These are phyloP conservation scores for Cytospora mali DNA, from an alignment of 2,329 filamentous ascomycete genomes.

Conservation along the genomic window DNA sequence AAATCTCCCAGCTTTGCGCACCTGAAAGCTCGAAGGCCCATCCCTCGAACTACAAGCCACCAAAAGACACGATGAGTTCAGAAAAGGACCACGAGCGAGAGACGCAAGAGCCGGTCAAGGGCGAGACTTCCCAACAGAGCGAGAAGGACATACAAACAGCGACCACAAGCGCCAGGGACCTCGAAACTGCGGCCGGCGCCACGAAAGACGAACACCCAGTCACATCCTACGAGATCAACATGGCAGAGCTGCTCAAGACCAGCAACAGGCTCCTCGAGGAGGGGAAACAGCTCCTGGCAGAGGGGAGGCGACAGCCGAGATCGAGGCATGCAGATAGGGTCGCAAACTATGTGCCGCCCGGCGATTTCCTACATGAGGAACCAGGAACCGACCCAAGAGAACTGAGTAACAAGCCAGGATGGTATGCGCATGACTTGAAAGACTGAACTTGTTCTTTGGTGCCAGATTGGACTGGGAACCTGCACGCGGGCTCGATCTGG, in stretches of 20 bases:
- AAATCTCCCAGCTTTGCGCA: too few species aligned
- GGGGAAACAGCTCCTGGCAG: not conserved
- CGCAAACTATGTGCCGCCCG: not conserved
- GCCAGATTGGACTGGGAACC: not conserved
- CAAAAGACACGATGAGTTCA: too few species aligned
- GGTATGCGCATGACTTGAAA: not conserved
- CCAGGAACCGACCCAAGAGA: not conserved
- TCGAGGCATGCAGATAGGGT: not conserved
- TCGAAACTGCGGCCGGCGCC: too few species aligned
- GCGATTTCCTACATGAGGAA: not conserved
- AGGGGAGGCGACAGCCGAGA: not conserved
- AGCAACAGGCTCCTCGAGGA: conserved; percentile 1
- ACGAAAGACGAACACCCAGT: not conserved
- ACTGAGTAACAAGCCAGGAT: not conserved
- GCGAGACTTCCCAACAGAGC: too few species aligned
- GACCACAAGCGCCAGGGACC: not conserved
- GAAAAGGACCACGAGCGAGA: too few species aligned
- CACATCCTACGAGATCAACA: not conserved
- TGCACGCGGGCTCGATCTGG: not conserved
- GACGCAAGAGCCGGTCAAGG: too few species aligned
- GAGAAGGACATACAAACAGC: too few species aligned
- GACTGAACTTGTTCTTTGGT: not conserved
- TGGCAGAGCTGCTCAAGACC: not conserved
- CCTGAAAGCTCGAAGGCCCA: too few species aligned
- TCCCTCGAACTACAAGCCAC: too few species aligned